Base-by-base conservation (phyloP, 768 basidiomycete species). In the Boletus coccyginus region DNA sequence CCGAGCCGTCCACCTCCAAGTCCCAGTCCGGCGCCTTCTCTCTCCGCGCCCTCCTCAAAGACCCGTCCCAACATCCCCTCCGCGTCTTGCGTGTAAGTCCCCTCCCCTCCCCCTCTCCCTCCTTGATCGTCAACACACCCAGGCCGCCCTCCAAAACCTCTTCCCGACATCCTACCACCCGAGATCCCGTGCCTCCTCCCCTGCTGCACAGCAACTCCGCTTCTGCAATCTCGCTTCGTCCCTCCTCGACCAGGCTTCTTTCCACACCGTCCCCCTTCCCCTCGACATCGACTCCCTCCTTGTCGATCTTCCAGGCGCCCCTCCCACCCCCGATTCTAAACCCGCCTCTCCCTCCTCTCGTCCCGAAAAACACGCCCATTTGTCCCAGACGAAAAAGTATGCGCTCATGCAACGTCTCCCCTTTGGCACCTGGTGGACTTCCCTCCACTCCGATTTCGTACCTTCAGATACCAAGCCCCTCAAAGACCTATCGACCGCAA, bases 321-420 rank as follows among this genome's bases (percentile, higher is more conserved):
- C 27, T 27, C 5, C 27, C 19, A 58, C 72, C 12, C 53, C 69
- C 50, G 68, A 72, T 9, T 35, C 66, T 4, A 70, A 70, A 43
- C 57, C 66, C 5, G 42, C 42, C 0, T 45, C 61, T 10, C 57
- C 66, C 8, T 42, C 21, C 10, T 21, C 40, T 21, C 55, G 48
- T 27, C 62, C 66, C 24, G 69, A 64, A 62, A 74, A 61, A 55
- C 71, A 44, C 59, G 72, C 57, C 61, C 73, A 57, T 47, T 27
- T 50, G 32, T 45, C 64, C 58, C 50, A 74, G 70, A 44, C 51
- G n/a, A 82, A 79, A 51, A 82, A 78, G 64, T 92, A 87, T 71
- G 90, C 92, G 4, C 81, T 94, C 45, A 78, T 92, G 61, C 91
- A 94, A 64, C 86, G 84, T 56, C 76, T 94, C 8, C 89, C 92